Conservation (phyloP, 352 stramenopile species). For the Phytophthora pisi region DNA sequence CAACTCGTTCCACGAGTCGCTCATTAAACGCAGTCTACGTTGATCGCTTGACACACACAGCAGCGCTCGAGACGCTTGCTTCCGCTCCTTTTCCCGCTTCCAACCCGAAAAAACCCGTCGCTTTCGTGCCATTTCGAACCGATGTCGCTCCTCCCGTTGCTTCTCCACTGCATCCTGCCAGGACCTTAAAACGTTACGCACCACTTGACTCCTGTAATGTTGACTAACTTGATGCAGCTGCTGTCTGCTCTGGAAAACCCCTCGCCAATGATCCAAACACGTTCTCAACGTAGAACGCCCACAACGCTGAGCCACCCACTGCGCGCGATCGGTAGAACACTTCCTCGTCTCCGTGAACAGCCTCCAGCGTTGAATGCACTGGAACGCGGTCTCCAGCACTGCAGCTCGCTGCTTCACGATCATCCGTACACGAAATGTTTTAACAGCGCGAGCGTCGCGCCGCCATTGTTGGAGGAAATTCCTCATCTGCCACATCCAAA, state of each 20-base stretch:
- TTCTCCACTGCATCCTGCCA: conserved; percentile 12
- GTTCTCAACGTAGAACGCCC: conserved; percentile 24
- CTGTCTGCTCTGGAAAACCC: conserved; percentile 4
- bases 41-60: conserved; percentile 16
- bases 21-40: conserved; percentile 10
- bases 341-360: conserved; percentile 34
- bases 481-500: conserved; percentile 26
- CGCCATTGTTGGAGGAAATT: conserved; percentile 19
- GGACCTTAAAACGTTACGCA: conserved; percentile 6
- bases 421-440: conserved; percentile 24
- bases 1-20: conserved; percentile 15
- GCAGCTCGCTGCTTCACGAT: conserved; percentile 30
- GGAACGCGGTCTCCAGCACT: conserved; percentile 40
- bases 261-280: conserved; percentile 35
- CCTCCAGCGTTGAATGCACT: conserved; percentile 55
- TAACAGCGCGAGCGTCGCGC: background rate
- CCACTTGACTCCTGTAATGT: background rate
- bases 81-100: conserved; percentile 14
- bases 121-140: conserved; percentile 19
- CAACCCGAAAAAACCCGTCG: conserved; percentile 13
- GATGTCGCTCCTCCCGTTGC: conserved; percentile 3
- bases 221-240: conserved; percentile 3
- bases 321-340: conserved; percentile 30
- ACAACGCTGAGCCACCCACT: conserved; percentile 48
- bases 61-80: conserved; percentile 21